These are phyloP conservation scores for Cyclocybe cylindracea DNA, from an alignment of 768 basidiomycete species.

Conservation along the genomic window DNA sequence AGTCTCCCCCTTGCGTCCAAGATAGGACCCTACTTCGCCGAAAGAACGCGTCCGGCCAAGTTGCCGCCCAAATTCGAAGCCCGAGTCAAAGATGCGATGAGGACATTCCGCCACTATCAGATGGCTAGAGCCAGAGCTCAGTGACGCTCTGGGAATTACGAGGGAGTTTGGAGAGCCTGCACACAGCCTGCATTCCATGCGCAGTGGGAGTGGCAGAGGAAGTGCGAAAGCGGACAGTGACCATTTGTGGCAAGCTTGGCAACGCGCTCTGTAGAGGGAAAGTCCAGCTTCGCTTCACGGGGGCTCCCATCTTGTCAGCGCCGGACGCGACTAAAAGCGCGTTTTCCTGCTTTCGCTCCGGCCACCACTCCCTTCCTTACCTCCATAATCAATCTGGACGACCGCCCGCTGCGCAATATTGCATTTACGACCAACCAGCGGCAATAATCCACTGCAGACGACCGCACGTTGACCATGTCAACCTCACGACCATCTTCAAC, in stretches of 20 bases:
- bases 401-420: constrained; percentile 1
- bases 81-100: not conserved
- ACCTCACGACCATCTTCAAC: constrained; percentile 39
- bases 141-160: no score
- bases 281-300: constrained; percentile 22
- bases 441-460: constrained; percentile 4
- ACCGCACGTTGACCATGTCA: constrained; percentile 29
- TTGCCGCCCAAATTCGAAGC: no score
- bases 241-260: constrained; percentile 12
- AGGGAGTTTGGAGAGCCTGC: no score
- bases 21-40: no score
- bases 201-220: not conserved
- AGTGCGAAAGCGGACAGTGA: not conserved
- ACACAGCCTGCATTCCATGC: no score
- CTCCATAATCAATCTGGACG: not conserved
- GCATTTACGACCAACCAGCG: not conserved
- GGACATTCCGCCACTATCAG: no score
- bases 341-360: constrained; percentile 11
- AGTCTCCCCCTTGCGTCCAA: no score
- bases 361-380: constrained; percentile 6
- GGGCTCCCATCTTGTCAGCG: constrained; percentile 40
- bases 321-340: constrained; percentile 44
- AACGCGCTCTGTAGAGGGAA: constrained; percentile 9
- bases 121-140: no score
- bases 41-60: no score